These are phyloP conservation scores for Teunomyces lycoperdinae DNA, from an alignment of 805 yeast species.

Conservation along the genomic window DNA sequence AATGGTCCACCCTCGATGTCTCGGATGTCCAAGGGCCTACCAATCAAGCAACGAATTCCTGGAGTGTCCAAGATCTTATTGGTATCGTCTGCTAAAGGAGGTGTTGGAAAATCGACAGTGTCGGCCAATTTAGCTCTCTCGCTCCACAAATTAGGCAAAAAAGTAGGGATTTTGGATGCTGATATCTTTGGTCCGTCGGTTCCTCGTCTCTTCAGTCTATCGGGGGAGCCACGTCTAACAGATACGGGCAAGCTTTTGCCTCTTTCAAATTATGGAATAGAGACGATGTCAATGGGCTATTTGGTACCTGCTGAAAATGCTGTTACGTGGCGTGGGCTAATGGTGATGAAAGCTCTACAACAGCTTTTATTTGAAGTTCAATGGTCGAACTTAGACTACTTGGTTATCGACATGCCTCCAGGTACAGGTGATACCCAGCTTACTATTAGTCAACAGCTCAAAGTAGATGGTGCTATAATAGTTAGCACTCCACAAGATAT, in stretches of 20 bases:
- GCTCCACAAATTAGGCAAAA: conserved; percentile 49
- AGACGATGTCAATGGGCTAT: conserved; percentile 90
- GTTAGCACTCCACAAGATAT: conserved; percentile 88
- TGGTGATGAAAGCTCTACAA: conserved; percentile 84
- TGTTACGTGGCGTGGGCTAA: conserved; percentile 81
- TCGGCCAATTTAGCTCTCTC: conserved; percentile 67
- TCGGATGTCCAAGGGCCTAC: conserved; percentile 51
- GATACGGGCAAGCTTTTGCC: conserved; percentile 59
- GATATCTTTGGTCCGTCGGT: conserved; percentile 85
- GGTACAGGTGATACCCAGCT: conserved; percentile 89
- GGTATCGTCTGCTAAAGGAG: conserved; percentile 77
- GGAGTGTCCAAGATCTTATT: conserved; percentile 61
- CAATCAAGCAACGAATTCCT: conserved; percentile 52
- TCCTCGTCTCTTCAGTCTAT: conserved; percentile 65
- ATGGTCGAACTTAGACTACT: conserved; percentile 65
- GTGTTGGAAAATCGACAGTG: conserved; percentile 79
- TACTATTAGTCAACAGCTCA: conserved; percentile 75
- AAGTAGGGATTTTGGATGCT: conserved; percentile 71
- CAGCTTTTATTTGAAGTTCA: conserved; percentile 80
- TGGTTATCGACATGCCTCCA: conserved; percentile 85
- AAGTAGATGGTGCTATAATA: conserved; percentile 74
- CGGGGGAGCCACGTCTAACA: conserved; percentile 65
- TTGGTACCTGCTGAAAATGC: conserved; percentile 64
- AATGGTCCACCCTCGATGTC: conserved; percentile 28
- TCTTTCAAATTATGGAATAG: conserved; percentile 67